These are phyloP conservation scores for Chaetomiaceae sp. DNA, from an alignment of 2,329 filamentous ascomycete species.

Conservation along the genomic window DNA sequence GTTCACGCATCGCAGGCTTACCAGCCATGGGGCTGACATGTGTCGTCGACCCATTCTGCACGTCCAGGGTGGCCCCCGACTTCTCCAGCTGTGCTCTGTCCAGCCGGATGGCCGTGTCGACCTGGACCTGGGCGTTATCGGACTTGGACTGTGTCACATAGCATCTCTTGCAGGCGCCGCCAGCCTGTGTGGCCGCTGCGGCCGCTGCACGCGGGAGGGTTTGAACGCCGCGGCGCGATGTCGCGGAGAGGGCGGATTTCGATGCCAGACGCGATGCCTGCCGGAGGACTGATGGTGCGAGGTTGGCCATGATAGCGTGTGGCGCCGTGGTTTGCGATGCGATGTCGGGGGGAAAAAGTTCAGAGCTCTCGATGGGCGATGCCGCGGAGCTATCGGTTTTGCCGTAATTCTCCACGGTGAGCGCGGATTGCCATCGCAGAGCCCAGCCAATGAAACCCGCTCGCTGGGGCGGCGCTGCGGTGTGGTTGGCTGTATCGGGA, in stretches of 20 bases:
- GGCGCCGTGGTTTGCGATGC: slow-evolving; percentile 8
- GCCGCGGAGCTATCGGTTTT: slow-evolving; percentile 21
- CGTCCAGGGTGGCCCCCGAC: slow-evolving; percentile 52
- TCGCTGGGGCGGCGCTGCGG: not conserved
- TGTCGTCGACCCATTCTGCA: slow-evolving; percentile 51
- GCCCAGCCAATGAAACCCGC: not conserved
- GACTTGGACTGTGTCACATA: slow-evolving; percentile 84
- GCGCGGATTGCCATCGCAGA: not conserved
- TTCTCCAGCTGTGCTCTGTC: slow-evolving; percentile 79
- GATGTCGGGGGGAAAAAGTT: slow-evolving; percentile 14
- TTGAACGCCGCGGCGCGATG: slow-evolving; percentile 32
- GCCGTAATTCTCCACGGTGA: not conserved
- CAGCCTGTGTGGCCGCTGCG: slow-evolving; percentile 25
- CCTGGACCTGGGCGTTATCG: slow-evolving; percentile 72
- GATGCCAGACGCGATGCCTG: slow-evolving; percentile 62
- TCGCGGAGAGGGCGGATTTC: slow-evolving; percentile 36
- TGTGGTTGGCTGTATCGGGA: not conserved
- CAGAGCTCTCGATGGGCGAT: slow-evolving; percentile 10
- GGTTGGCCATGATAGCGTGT: slow-evolving; percentile 50
- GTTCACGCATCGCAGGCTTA: slow-evolving; percentile 27
- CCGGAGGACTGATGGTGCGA: slow-evolving; percentile 65
- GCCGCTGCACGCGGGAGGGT: slow-evolving; percentile 32
- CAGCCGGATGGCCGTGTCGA: slow-evolving; percentile 78
- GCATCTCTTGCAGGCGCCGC: slow-evolving; percentile 40
- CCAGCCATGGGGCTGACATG: slow-evolving; percentile 78